These are phyloP conservation scores for Yamadazyma dendronema DNA, from an alignment of 1,139 yeast species.

Conservation along the genomic window DNA sequence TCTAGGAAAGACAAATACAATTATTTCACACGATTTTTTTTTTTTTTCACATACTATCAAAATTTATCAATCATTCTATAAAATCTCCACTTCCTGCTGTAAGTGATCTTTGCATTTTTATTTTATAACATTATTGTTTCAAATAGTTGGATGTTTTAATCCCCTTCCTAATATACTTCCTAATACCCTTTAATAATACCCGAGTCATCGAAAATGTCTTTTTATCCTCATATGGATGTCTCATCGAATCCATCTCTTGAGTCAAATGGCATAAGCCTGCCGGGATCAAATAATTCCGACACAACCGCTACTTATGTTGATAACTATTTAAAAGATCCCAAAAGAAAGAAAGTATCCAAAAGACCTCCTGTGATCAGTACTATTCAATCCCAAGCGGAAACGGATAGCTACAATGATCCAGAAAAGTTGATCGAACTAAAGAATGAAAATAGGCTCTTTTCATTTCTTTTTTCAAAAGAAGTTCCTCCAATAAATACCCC, in stretches of 20 bases:
- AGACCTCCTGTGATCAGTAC: constrained; percentile 13
- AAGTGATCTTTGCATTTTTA: neutral
- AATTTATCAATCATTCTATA: constrained; percentile 1
- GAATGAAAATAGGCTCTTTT: constrained; percentile 31
- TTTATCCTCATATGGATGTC: constrained; percentile 8
- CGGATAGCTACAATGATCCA: constrained; percentile 6
- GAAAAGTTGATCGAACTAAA: constrained; percentile 17
- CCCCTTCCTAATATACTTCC: neutral
- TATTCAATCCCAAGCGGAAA: constrained; percentile 11
- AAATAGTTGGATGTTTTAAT: neutral
- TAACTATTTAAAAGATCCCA: constrained; percentile 1
- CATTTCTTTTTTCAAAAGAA: constrained; percentile 31
- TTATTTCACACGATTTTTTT: neutral
- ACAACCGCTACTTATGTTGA: constrained; percentile 20
- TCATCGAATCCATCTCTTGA: constrained; percentile 8
- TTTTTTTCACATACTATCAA: neutral
- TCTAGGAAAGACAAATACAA: neutral
- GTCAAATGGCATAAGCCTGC: constrained; percentile 7
- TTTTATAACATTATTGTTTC: neutral
- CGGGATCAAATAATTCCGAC: constrained; percentile 15
- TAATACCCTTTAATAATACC: neutral
- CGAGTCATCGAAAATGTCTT: constrained; percentile 8
- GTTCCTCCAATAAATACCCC: constrained; percentile 36
- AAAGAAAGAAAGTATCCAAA: constrained; percentile 4
- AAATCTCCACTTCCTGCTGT: constrained; percentile 1